Percentiles rank a stretch among this genome's conserved stretches.
Evolutionary conservation across 768 basidiomycete genomes (phyloP).

Genomic region (Brasilioporus rufonigricans): DNA sequence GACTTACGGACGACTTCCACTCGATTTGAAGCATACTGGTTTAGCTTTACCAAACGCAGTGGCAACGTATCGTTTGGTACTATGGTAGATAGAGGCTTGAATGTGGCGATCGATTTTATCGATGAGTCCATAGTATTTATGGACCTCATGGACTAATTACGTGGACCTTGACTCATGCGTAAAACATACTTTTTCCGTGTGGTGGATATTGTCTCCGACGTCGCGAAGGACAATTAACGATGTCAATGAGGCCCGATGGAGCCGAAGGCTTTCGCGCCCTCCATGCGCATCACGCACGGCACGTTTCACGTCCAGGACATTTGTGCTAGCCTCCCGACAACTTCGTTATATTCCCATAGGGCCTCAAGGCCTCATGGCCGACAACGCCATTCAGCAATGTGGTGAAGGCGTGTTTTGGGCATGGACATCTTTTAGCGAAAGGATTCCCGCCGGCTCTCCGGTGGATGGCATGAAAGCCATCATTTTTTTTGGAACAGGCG

Average conservation of each 20-base stretch:
- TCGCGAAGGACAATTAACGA: background rate
- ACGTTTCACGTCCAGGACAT: conserved; percentile 8
- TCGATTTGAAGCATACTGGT: conserved; percentile 29
- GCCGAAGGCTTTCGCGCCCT: background rate
- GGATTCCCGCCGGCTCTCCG: conserved; percentile 5
- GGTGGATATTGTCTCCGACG: conserved; percentile 17
- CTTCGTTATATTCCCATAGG: conserved; percentile 16
- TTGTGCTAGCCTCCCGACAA: background rate
- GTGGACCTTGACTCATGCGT: background rate
- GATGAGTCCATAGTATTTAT: conserved; percentile 24
- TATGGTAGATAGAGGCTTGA: conserved; percentile 6
- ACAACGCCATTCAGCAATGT: conserved; percentile 7
- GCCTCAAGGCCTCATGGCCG: conserved; percentile 16
- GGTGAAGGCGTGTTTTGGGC: conserved; percentile 18
- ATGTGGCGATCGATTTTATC: conserved; percentile 8
- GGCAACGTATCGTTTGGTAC: conserved; percentile 1
- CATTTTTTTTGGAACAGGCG: background rate
- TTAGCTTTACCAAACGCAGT: background rate
- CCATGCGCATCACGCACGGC: conserved; percentile 1
- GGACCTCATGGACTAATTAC: conserved; percentile 7
- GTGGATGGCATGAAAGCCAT: conserved; percentile 2
- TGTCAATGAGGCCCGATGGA: background rate
- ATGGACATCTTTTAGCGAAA: conserved; percentile 17
- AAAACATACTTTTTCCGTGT: conserved; percentile 16
- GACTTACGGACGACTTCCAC: conserved; percentile 34